phyloP scores from a whole-genome alignment of 1,139 yeast species.

The Yamadazyma jaroonii region DNA sequence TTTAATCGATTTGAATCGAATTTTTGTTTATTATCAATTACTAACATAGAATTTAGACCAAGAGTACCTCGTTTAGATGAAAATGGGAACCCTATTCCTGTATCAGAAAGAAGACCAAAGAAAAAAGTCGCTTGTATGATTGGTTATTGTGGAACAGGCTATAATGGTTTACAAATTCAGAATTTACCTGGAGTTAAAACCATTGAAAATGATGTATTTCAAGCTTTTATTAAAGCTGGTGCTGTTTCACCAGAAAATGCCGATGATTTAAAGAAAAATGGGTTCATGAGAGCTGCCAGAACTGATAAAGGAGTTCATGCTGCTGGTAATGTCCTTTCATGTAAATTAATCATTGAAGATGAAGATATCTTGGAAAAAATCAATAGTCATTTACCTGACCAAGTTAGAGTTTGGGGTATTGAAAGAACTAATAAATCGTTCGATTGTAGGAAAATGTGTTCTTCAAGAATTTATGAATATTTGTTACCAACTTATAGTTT shows the following conservation, averaged over 20 bases:
- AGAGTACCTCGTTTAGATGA: slow-evolving; percentile 47
- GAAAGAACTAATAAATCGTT: slow-evolving; percentile 87
- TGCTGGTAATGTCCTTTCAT: slow-evolving; percentile 90
- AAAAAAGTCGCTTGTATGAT: slow-evolving; percentile 87
- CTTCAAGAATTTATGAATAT: slow-evolving; percentile 91
- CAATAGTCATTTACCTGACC: slow-evolving; percentile 74
- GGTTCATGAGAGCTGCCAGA: slow-evolving; percentile 94
- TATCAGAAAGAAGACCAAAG: slow-evolving; percentile 71
- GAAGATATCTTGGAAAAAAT: slow-evolving; percentile 71
- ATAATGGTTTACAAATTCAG: slow-evolving; percentile 92
- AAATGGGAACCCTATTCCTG: slow-evolving; percentile 57
- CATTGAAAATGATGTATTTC: slow-evolving; percentile 86
- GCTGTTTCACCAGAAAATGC: slow-evolving; percentile 89
- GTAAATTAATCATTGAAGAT: slow-evolving; percentile 88
- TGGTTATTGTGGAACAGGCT: slow-evolving; percentile 98
- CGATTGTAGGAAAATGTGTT: slow-evolving; percentile 94
- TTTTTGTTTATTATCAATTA: slow-evolving; percentile 9
- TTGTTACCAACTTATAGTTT: slow-evolving; percentile 87
- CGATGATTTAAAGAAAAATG: slow-evolving; percentile 83
- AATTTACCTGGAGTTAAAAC: slow-evolving; percentile 84
- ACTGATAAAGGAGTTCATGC: slow-evolving; percentile 99
- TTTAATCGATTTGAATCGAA: slow-evolving; percentile 7
- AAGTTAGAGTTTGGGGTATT: slow-evolving; percentile 90
- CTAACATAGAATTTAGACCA: too few species aligned
- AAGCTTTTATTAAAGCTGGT: slow-evolving; percentile 84